A percentile compares a stretch with the other conserved stretches of the same genome.
Conservation (phyloP, 2,329 filamentous ascomycete genomes). For the Thermomyces lanuginosus region DNA sequence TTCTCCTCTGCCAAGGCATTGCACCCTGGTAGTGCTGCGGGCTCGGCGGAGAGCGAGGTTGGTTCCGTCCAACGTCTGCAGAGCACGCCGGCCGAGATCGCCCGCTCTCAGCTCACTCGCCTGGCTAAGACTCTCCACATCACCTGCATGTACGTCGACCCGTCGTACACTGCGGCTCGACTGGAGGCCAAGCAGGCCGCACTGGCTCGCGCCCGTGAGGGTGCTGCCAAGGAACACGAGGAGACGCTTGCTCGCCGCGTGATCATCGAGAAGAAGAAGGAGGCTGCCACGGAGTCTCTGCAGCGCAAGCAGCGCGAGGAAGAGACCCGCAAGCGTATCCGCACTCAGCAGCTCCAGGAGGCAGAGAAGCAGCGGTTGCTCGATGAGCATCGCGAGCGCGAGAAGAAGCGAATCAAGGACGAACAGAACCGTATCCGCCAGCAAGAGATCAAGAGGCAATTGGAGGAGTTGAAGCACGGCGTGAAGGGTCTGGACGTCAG, state of each 20-base stretch:
- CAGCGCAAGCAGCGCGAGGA: slow-evolving; percentile 86
- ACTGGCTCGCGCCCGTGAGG: slow-evolving; percentile 64
- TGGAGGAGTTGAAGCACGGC: slow-evolving; percentile 78
- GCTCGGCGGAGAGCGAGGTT: slow-evolving; percentile 72
- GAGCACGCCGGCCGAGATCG: slow-evolving; percentile 94
- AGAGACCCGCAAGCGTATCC: slow-evolving; percentile 69
- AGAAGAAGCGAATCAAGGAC: slow-evolving; percentile 67
- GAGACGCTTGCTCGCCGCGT: slow-evolving; percentile 75
- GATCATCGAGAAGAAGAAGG: slow-evolving; percentile 91
- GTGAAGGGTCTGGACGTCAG: slow-evolving; percentile 67
- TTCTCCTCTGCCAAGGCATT: slow-evolving; percentile 93
- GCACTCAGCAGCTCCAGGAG: slow-evolving; percentile 74
- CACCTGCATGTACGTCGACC: slow-evolving; percentile 91
- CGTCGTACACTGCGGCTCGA: slow-evolving; percentile 68
- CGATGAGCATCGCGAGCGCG: slow-evolving; percentile 85
- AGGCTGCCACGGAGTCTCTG: slow-evolving; percentile 75
- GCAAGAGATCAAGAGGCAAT: slow-evolving; percentile 84
- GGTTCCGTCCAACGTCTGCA: slow-evolving; percentile 85
- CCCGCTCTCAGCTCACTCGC: slow-evolving; percentile 82
- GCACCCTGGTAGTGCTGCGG: slow-evolving; percentile 65
- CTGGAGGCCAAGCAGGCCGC: slow-evolving; percentile 64
- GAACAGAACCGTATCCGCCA: slow-evolving; percentile 81
- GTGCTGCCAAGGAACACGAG: slow-evolving; percentile 79
- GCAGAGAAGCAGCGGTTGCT: slow-evolving; percentile 76
- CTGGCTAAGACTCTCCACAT: slow-evolving; percentile 81